phyloP scores from a whole-genome alignment of 768 basidiomycete species.

The Ramaria sp. region DNA sequence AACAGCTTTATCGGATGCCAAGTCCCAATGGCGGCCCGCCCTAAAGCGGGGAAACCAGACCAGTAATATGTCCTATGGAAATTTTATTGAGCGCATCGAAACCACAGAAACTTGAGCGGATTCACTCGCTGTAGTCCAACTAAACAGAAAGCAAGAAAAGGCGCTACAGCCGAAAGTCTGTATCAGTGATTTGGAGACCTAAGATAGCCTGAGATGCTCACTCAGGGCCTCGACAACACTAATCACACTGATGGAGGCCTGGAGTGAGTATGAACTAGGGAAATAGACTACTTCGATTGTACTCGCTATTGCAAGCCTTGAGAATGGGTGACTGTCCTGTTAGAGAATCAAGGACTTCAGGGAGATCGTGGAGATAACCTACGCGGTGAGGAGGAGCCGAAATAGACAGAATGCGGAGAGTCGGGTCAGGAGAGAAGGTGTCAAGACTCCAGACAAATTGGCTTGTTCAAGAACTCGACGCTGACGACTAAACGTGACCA shows the following conservation, averaged over 20 bases:
- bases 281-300: too few relatives aligned
- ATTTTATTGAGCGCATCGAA: too few relatives aligned
- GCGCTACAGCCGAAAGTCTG: background rate
- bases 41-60: too few relatives aligned
- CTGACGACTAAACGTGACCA: background rate
- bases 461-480: background rate
- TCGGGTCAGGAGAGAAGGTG: background rate
- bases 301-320: background rate
- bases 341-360: background rate
- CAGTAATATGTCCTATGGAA: too few relatives aligned
- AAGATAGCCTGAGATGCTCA: background rate
- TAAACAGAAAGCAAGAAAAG: background rate
- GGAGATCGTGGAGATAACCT: background rate
- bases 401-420: background rate
- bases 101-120: too few relatives aligned
- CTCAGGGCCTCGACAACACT: too few relatives aligned
- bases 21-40: too few relatives aligned
- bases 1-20: too few relatives aligned
- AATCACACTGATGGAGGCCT: too few relatives aligned
- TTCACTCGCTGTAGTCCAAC: background rate
- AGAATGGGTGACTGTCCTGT: background rate
- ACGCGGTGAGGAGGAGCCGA: background rate
- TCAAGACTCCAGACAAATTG: background rate
- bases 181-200: background rate
- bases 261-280: too few relatives aligned